These are phyloP conservation scores for Penicillium sp. DNA, from an alignment of 2,329 filamentous ascomycete genomes.

Conservation along the genomic window DNA sequence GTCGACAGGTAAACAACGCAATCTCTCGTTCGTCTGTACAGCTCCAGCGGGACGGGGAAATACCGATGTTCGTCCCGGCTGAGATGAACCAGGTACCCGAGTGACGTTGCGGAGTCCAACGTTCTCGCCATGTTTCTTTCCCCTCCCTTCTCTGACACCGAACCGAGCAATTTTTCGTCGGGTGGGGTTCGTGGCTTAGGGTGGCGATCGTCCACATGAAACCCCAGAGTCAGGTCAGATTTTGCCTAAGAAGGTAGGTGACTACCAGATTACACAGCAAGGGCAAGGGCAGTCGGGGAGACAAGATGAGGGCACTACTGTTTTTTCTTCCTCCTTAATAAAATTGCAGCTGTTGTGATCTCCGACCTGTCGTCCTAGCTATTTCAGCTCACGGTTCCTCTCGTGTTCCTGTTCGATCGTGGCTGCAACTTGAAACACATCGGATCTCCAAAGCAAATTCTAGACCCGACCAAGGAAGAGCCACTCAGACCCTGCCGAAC, in stretches of 20 bases:
- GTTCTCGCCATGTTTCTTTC: neutral
- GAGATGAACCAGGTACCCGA: neutral
- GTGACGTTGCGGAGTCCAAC: neutral
- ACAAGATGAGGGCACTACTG: neutral
- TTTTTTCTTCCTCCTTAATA: too few relatives aligned
- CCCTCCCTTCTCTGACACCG: neutral
- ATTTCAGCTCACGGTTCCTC: too few relatives aligned
- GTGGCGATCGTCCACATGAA: constrained; percentile 4
- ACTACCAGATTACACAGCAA: too few relatives aligned
- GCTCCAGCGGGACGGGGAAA: neutral
- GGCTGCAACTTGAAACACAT: constrained; percentile 10
- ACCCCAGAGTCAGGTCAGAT: neutral
- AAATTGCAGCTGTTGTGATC: constrained; percentile 7
- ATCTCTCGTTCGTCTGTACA: neutral
- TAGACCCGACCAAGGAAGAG: constrained; percentile 12
- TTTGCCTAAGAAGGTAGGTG: neutral
- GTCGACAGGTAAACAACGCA: neutral
- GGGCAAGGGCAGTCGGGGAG: too few relatives aligned
- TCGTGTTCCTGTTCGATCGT: neutral
- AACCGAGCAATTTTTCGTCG: neutral
- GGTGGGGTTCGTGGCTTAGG: constrained; percentile 1
- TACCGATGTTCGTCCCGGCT: neutral
- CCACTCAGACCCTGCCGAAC: neutral
- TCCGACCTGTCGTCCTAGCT: constrained; percentile 8
- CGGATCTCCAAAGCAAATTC: constrained; percentile 11